Percentiles rank a stretch among this genome's conserved stretches.
These are phyloP conservation scores for Penicillium olsonii DNA, from an alignment of 2,329 filamentous ascomycete species.

Conservation along the genomic window DNA sequence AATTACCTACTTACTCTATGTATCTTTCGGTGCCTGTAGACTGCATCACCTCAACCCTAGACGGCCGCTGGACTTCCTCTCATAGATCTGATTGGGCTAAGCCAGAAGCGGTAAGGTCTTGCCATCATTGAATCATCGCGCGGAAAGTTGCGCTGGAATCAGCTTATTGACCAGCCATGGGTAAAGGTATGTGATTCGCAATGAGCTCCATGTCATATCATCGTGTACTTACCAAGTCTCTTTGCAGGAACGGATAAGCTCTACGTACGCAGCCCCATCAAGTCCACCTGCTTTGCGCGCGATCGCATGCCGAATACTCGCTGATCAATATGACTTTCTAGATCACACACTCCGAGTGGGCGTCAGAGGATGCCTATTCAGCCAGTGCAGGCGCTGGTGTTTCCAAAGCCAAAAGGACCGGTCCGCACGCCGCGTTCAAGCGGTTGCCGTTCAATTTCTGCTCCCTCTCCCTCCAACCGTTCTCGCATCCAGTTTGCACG, in stretches of 20 bases:
- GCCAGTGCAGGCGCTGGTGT: conserved; percentile 73
- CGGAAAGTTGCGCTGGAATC: conserved; percentile 1
- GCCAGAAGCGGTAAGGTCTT: conserved; percentile 9
- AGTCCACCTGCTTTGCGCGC: neutral
- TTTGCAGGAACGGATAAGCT: conserved; percentile 51
- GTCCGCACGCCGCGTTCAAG: conserved; percentile 69
- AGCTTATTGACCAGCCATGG: conserved; percentile 19
- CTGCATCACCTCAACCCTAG: too few species aligned
- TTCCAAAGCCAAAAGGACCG: conserved; percentile 54
- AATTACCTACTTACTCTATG: too few species aligned
- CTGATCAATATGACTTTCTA: conserved; percentile 32
- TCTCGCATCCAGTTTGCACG: conserved; percentile 92
- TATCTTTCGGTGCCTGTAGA: too few species aligned
- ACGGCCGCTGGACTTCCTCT: too few species aligned
- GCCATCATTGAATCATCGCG: conserved; percentile 11
- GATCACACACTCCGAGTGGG: conserved; percentile 99
- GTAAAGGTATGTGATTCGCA: conserved; percentile 38
- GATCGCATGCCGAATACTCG: conserved; percentile 15
- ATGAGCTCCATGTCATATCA: neutral
- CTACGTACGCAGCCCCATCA: conserved; percentile 41
- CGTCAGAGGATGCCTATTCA: conserved; percentile 83
- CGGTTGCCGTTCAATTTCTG: conserved; percentile 97
- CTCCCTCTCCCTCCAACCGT: conserved; percentile 92
- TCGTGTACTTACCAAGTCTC: neutral
- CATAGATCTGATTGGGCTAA: neutral